Evolutionary conservation across 78 protist species (phyloP).

Genomic region (Anaeramoeba ignava): DNA sequence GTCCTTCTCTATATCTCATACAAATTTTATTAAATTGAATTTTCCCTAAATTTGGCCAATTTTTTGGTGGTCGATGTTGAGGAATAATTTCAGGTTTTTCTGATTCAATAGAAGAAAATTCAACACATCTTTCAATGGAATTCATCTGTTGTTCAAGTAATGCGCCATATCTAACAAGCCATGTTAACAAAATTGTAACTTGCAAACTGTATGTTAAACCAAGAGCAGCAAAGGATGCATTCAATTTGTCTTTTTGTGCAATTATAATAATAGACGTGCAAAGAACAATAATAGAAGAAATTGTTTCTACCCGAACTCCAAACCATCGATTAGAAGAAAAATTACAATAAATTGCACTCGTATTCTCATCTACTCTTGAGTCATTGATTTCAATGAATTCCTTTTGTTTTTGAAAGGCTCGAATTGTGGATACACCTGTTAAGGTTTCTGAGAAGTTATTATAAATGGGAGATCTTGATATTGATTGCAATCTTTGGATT

Average conservation of each 20-base stretch:
- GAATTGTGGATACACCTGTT: conserved; percentile 25
- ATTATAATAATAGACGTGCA: not conserved
- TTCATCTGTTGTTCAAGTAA: conserved; percentile 26
- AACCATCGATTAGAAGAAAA: conserved; percentile 8
- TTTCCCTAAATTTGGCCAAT: not conserved
- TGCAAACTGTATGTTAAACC: conserved; percentile 1
- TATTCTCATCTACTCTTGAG: not conserved
- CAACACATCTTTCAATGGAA: conserved; percentile 36
- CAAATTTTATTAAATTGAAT: not conserved
- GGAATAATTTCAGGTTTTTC: not conserved
- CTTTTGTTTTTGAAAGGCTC: conserved; percentile 16
- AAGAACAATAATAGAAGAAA: not conserved
- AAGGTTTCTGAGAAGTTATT: conserved; percentile 37
- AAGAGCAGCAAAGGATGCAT: conserved; percentile 21
- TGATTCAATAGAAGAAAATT: conserved; percentile 21
- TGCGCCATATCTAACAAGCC: conserved; percentile 8
- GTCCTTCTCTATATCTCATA: not conserved
- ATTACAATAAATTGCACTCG: not conserved
- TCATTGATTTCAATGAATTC: not conserved
- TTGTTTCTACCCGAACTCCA: conserved; percentile 15
- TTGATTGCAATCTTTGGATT: conserved; percentile 26
- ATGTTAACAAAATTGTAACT: conserved; percentile 6
- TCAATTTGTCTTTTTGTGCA: not conserved
- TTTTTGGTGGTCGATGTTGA: not conserved
- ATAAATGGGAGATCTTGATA: conserved; percentile 32